phyloP scores from a whole-genome alignment of 164 flowering plant species.

The Hamamelis virginiana region DNA sequence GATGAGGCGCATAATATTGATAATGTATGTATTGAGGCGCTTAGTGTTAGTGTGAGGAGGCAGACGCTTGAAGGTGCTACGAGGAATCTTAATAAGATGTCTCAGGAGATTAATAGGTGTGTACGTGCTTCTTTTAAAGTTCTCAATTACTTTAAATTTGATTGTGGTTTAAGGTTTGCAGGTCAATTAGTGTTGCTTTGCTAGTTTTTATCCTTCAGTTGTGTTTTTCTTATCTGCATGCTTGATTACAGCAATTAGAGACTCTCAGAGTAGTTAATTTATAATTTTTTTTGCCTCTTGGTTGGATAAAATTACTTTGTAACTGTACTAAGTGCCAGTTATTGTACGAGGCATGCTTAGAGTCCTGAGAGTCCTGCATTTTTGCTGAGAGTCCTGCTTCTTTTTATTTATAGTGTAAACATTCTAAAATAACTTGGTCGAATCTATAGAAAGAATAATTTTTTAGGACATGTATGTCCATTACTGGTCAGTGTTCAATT shows the following conservation, averaged over 20 bases:
- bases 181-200: not conserved
- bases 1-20: conserved; percentile 99
- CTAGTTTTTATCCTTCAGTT: not conserved
- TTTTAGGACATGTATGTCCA: no score
- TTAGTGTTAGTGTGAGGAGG: conserved; percentile 88
- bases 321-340: no score
- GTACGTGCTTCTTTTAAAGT: conserved; percentile 1
- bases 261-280: not conserved
- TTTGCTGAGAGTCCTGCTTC: no score
- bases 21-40: conserved; percentile 98
- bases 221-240: not conserved
- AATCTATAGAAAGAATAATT: no score
- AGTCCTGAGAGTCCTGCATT: no score
- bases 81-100: conserved; percentile 75
- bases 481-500: no score
- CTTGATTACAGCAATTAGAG: not conserved
- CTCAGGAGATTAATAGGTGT: conserved; percentile 86
- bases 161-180: not conserved
- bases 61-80: conserved; percentile 94
- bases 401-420: no score
- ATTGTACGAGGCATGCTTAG: no score
- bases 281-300: no score
- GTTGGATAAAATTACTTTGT: no score
- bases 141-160: not conserved
- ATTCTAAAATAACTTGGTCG: no score